Conservation (phyloP, 768 basidiomycete species). For the Hortiboletus campestris region DNA sequence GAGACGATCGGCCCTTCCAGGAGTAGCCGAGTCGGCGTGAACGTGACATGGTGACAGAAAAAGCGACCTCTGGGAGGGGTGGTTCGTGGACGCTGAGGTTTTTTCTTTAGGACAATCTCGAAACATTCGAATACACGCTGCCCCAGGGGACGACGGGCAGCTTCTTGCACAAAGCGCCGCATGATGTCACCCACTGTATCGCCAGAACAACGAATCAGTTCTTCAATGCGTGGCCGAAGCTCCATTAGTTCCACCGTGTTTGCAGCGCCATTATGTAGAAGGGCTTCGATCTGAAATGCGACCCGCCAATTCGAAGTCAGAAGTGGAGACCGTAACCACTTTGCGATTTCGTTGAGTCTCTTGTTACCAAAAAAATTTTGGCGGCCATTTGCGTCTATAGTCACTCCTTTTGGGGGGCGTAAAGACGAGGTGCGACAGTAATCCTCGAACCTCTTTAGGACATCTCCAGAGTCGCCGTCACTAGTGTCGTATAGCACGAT, state of each 20-base stretch:
- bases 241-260: slow-evolving; percentile 55
- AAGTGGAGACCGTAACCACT: slow-evolving; percentile 44
- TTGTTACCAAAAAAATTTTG: slow-evolving; percentile 51
- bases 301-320: slow-evolving; percentile 48
- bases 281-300: slow-evolving; percentile 74
- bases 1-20: slow-evolving; percentile 74
- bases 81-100: slow-evolving; percentile 14
- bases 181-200: slow-evolving; percentile 50
- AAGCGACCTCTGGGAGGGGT: slow-evolving; percentile 42
- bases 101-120: slow-evolving; percentile 31
- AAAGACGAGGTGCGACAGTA: slow-evolving; percentile 54
- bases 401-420: slow-evolving; percentile 34
- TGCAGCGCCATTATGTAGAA: slow-evolving; percentile 61
- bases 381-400: slow-evolving; percentile 49
- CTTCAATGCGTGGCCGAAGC: slow-evolving; percentile 44
- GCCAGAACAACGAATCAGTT: slow-evolving; percentile 35
- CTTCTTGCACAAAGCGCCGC: slow-evolving; percentile 48
- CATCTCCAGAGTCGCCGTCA: slow-evolving; percentile 32
- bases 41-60: slow-evolving; percentile 70
- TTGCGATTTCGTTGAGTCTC: slow-evolving; percentile 44
- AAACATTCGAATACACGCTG: slow-evolving; percentile 49
- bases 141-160: slow-evolving; percentile 45
- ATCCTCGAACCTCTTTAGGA: slow-evolving; percentile 47
- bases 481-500: slow-evolving; percentile 53
- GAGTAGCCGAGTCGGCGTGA: slow-evolving; percentile 71